phyloP scores from a whole-genome alignment of 371 early-diverging fungal genomes.

The Saksenaea oblongispora region DNA sequence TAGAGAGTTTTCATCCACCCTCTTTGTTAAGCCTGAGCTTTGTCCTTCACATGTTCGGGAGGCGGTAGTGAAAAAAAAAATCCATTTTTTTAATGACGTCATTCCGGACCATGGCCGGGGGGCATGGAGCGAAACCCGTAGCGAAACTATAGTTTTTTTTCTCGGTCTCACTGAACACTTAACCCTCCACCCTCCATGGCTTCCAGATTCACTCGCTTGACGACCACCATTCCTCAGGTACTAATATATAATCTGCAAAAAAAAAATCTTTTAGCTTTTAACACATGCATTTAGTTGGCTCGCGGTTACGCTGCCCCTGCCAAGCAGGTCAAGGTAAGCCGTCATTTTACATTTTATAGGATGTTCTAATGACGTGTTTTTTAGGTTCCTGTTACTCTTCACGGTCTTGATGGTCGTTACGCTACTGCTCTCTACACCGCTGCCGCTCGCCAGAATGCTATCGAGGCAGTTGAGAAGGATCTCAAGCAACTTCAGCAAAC shows the following conservation, averaged over 20 bases:
- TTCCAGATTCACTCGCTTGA: conserved; percentile 50
- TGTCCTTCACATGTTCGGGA: too few relatives aligned
- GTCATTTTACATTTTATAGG: not conserved
- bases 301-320: conserved; percentile 63
- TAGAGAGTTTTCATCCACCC: too few relatives aligned
- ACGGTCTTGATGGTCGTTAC: conserved; percentile 96
- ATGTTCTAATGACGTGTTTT: not conserved
- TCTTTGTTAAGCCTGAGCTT: too few relatives aligned
- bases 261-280: not conserved
- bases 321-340: conserved; percentile 52
- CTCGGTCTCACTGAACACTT: not conserved
- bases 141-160: not conserved
- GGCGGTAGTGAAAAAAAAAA: too few relatives aligned
- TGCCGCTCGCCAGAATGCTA: conserved; percentile 81
- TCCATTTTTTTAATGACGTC: too few relatives aligned
- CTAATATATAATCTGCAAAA: not conserved
- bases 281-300: conserved; percentile 38
- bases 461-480: conserved; percentile 88
- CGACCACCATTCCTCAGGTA: conserved; percentile 51
- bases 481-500: conserved; percentile 67
- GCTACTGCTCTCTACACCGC: conserved; percentile 97
- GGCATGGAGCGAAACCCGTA: too few relatives aligned
- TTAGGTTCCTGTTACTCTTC: conserved; percentile 83
- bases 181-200: conserved; percentile 29
- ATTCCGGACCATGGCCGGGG: too few relatives aligned